Base-by-base conservation (phyloP, 179 eudicot species). In the Drosera spatulata region DNA sequence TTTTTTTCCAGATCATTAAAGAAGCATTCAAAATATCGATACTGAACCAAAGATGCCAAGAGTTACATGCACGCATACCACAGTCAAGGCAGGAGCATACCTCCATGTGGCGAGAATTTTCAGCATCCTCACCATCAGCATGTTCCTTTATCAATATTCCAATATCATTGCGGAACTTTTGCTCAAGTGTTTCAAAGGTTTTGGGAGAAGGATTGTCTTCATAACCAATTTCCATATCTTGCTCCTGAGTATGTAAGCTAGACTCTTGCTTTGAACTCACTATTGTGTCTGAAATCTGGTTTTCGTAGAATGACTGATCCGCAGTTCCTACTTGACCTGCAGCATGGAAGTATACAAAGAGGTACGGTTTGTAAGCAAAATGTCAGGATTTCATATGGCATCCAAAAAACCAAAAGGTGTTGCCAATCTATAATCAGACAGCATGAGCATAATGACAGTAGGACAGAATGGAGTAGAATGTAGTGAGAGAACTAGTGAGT, bases 101-200 rank as follows among this genome's bases (percentile, higher is more conserved):
- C 98, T 88, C 96, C 69, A 78, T 75, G 58, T 91, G 98, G 64
- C 95, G 74, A 50, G 84, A 76, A 80, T 69, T 80, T 73, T 91
- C 98, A 15, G 84, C 85, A 73, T 88, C 96, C 74, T 88, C 98
- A 11, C 82, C 79, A 67, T 85, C 96, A 59, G 53, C 66, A 67
- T 85, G 96, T 69, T 91, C 96, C 77, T 88, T 91, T 64, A 72
- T 74, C 61, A 91, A 69, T 68, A 82, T 82, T 82, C 73, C 71
- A 14, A 88, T 77, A 53, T 88, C 96, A 61, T 79, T 83, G 40
- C 61, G 72, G 66, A 88, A 88, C 72, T 73, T 88, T 59, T 79
- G 76, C 68, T 91, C 96, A 69, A 91, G 82, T 65, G 77, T 83
- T 52, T 91, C 91, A 59, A 88, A 77, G 54, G 84, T 77, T 60